These are phyloP conservation scores for Schizopora paradoxa DNA, from an alignment of 1,284 basidiomycete species.

Conservation along the genomic window DNA sequence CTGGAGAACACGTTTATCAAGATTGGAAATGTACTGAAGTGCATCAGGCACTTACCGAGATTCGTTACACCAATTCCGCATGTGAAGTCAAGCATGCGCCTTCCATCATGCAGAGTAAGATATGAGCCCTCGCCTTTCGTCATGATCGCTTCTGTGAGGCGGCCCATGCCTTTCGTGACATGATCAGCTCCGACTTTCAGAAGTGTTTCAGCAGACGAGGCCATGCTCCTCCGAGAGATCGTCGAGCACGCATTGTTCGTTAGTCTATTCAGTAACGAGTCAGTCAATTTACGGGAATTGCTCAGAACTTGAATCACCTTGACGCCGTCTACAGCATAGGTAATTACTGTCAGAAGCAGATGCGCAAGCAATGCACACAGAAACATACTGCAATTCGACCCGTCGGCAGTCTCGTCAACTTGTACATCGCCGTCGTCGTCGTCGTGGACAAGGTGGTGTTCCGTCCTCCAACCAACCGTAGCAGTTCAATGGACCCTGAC, in stretches of 20 bases:
- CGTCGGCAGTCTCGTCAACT: too few relatives aligned
- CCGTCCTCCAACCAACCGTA: too few relatives aligned
- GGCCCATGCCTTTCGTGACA: conserved; percentile 65
- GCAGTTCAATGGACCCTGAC: too few relatives aligned
- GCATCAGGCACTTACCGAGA: conserved; percentile 47
- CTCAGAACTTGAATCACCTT: too few relatives aligned
- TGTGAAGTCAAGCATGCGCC: conserved; percentile 76
- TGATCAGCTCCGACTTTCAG: conserved; percentile 52
- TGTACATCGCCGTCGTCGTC: too few relatives aligned
- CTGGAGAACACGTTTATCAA: conserved; percentile 35
- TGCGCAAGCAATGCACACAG: too few relatives aligned
- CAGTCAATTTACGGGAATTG: too few relatives aligned
- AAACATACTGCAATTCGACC: too few relatives aligned
- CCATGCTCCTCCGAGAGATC: conserved; percentile 2
- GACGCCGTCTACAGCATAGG: too few relatives aligned
- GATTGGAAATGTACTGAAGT: conserved; percentile 2
- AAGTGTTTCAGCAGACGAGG: conserved; percentile 19
- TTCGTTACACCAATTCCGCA: conserved; percentile 82
- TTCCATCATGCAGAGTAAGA: conserved; percentile 67
- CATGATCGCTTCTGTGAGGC: conserved; percentile 70
- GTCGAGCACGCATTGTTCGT: conserved; percentile 8
- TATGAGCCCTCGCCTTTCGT: conserved; percentile 74
- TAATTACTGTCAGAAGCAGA: too few relatives aligned
- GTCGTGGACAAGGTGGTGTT: too few relatives aligned
- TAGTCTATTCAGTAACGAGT: too few relatives aligned